These are phyloP conservation scores for Poterioochromonas sp. DNA, from an alignment of 352 stramenopile genomes.

Conservation along the genomic window DNA sequence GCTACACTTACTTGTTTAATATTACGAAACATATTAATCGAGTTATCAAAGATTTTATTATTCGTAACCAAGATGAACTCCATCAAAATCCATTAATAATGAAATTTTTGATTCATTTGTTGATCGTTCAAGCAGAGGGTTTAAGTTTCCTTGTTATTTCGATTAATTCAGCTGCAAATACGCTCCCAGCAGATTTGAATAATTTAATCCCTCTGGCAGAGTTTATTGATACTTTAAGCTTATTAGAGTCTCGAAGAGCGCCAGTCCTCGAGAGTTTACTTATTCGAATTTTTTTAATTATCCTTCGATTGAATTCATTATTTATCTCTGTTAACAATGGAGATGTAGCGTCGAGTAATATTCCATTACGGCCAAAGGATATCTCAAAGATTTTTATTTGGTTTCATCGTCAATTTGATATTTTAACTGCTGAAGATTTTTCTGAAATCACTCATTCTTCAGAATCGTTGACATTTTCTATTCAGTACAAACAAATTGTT, in stretches of 20 bases:
- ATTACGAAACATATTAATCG: too few relatives aligned
- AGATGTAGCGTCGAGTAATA: not conserved
- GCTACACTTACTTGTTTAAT: too few relatives aligned
- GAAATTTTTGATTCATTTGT: not conserved
- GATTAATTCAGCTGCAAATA: not conserved
- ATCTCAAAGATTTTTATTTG: not conserved
- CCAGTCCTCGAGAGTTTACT: not conserved
- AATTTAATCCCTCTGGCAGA: not conserved
- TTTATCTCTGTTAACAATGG: not conserved
- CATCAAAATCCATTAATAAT: not conserved
- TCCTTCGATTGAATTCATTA: not conserved
- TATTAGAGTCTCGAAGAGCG: not conserved
- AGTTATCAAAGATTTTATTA: too few relatives aligned
- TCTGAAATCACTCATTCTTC: not conserved
- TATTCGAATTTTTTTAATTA: not conserved
- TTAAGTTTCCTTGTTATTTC: not conserved
- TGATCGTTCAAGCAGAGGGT: not conserved
- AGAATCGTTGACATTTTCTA: not conserved
- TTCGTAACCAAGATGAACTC: too few relatives aligned
- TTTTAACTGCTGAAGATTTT: not conserved
- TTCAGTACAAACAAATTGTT: not conserved
- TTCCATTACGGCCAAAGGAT: not conserved
- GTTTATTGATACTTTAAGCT: not conserved
- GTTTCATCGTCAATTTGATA: not conserved
- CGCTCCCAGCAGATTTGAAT: not conserved